Evolutionary conservation across 2,329 filamentous ascomycete genomes (phyloP).

Genomic region (Talaromyces sp.): DNA sequence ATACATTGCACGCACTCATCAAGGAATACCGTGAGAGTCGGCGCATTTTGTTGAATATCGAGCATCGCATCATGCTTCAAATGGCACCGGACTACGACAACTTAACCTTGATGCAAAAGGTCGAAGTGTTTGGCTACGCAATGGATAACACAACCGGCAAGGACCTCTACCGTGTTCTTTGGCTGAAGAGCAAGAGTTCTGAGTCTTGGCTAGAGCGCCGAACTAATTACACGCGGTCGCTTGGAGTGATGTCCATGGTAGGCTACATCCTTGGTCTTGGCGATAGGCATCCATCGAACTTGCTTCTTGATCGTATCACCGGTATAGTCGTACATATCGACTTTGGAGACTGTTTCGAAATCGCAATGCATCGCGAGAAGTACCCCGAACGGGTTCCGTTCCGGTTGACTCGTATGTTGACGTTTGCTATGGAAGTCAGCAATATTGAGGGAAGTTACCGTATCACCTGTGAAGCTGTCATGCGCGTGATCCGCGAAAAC

Average conservation of each 20-base stretch:
- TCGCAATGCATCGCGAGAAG: slow-evolving; percentile 99
- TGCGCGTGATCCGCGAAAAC: slow-evolving; percentile 92
- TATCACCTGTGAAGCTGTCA: slow-evolving; percentile 96
- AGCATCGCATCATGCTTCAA: slow-evolving; percentile 99
- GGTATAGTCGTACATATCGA: slow-evolving; percentile 98
- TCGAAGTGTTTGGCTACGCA: slow-evolving; percentile 98
- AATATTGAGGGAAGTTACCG: slow-evolving; percentile 99
- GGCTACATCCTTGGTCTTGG: slow-evolving; percentile 96
- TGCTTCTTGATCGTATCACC: slow-evolving; percentile 93
- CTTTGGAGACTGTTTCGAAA: slow-evolving; percentile 98
- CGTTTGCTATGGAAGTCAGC: slow-evolving; percentile 99
- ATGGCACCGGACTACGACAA: slow-evolving; percentile 99
- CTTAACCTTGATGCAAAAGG: slow-evolving; percentile 98
- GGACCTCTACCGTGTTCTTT: slow-evolving; percentile 94
- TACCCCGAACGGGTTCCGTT: slow-evolving; percentile 97
- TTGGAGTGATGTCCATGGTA: slow-evolving; percentile 99
- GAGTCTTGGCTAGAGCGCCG: slow-evolving; percentile 96
- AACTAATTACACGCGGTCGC: slow-evolving; percentile 96
- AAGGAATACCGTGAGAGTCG: slow-evolving; percentile 95
- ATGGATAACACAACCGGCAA: slow-evolving; percentile 99
- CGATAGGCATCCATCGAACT: slow-evolving; percentile 93
- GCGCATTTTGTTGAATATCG: slow-evolving; percentile 97
- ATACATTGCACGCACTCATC: slow-evolving; percentile 94
- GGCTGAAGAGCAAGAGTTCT: slow-evolving; percentile 97
- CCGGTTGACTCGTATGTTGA: slow-evolving; percentile 96